Percentiles rank a stretch among this genome's conserved stretches.
These are phyloP conservation scores for Candida sp. DNA, from an alignment of 1,139 yeast genomes.

Conservation along the genomic window DNA sequence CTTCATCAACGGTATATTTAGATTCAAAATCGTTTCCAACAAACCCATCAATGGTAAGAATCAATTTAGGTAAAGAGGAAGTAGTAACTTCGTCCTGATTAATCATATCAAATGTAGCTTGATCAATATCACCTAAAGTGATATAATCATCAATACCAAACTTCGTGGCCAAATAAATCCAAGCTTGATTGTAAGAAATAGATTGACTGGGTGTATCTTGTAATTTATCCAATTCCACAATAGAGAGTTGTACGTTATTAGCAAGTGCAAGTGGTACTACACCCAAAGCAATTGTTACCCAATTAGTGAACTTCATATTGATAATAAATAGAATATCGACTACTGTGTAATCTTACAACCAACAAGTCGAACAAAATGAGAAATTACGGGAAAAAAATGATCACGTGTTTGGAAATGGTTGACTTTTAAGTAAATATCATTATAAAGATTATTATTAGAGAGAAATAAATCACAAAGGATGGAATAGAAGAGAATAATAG, in stretches of 20 bases:
- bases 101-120: conserved; percentile 23
- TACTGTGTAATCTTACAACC: too few relatives aligned
- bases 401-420: too few relatives aligned
- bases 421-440: too few relatives aligned
- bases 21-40: conserved; percentile 16
- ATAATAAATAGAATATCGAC: too few relatives aligned
- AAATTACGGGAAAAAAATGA: too few relatives aligned
- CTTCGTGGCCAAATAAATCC: conserved; percentile 38
- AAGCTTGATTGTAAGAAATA: conserved; percentile 14
- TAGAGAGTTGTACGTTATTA: not conserved
- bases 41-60: conserved; percentile 40
- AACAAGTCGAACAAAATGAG: too few relatives aligned
- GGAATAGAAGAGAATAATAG: too few relatives aligned
- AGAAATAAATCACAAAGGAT: too few relatives aligned
- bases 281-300: not conserved
- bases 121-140: conserved; percentile 20
- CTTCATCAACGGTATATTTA: conserved; percentile 5
- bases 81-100: conserved; percentile 9
- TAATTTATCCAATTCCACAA: not conserved
- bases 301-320: not conserved
- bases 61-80: conserved; percentile 23
- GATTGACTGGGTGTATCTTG: too few relatives aligned
- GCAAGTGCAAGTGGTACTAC: not conserved
- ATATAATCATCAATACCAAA: conserved; percentile 33
- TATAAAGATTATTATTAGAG: too few relatives aligned